Base-by-base conservation (phyloP, 1,284 basidiomycete genomes). In the Cutaneotrichosporon mucoides region DNA sequence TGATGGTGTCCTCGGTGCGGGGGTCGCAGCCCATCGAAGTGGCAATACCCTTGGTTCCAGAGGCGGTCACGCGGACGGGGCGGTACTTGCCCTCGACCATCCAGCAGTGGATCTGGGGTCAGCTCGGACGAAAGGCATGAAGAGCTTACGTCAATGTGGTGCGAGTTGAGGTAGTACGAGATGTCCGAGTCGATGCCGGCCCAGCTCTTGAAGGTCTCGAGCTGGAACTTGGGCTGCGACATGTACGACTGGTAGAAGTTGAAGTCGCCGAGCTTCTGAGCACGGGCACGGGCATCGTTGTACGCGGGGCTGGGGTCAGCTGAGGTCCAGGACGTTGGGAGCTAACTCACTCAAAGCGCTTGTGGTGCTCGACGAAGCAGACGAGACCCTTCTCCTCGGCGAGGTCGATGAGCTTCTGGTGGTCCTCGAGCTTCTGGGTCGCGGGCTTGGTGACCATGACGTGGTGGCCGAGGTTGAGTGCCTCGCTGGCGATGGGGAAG, bases 361-460 rank as follows among this genome's bases (percentile, higher is more conserved):
- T 82, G 73, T 81, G 80, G 72, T 95, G 91, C 76, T 95, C 92
- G 37, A 95, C 92, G 73, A 91, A 91, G 77, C 90, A 93, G 6
- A 92, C 82, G 10, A 94, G 87, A 53, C 88, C 87, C 71, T 92
- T 82, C 75, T 88, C 84, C 68, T 82, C 84, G 9, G 92, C 90
- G 0, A 79, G 84, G 44, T 84, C 81, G 59, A 91, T 85, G 53
- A 95, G 83, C 37, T 84, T 83, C 64, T 85, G 86, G 77, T 96
- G 92, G 73, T 95, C 86, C 57, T 84, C 81, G 44, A 96, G 83
- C 35, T 89, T 82, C 72, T 96, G 88, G 0, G 90, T 92, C 1
- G 92, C 92, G 0, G 92, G 92, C 76, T 95, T 96, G 54, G 92
- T 96, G 62, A 95, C 85, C 50, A 95, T 83, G 45, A 95, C 92